Evolutionary conservation across 345 rosid species (phyloP), one percentile per base, ranked within the genome.

Genomic region (Citrus sp.): DNA sequence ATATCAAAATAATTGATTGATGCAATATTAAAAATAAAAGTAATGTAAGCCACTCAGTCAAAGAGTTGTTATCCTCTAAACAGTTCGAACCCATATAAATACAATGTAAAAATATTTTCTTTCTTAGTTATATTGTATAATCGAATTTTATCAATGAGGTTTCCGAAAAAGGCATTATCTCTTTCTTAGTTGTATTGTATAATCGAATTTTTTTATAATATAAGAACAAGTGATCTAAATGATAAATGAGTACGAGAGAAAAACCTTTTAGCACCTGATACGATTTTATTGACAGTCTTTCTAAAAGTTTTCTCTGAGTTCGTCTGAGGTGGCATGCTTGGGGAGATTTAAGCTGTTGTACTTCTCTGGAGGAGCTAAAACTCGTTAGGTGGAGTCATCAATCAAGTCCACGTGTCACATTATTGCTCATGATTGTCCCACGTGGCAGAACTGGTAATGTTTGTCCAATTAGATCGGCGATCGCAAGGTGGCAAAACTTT

Each of bases 1-100:
- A 13, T 40, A 0, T 9, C 0, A 40, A 9, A 38, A 8, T 38
- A 9, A 0, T 38, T 38, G 42, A 38, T 38, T 9, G 1, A 40
- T 40, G 0, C 2, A 9, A 40, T 9, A 40, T 40, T 9, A 40
- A 0, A 40, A 40, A 40, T 40, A 40, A 40, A 40, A 40, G 13
- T 9, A 9, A 9, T 9, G 0, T 0, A 32, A 32, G 0, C 5
- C 34, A 32, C 34, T 32, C 34, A 3, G 0, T 0, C 4, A 32
- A 32, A 3, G 5, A 4, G 0, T 3, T 32, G 34, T 0, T 32
- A 3, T 0, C 34, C 4, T 32, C 0, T 0, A 3, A 30, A 0
- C 4, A 32, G 4, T 32, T 32, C 4, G 0, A 4, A 32, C 0
- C 0, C 4, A 0, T 0, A 32, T 0, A 32, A 32, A 0, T 0